Percentiles rank a stretch among this genome's conserved stretches.
phyloP scores from a whole-genome alignment of 208 protist genomes.

The Spongospora subterranea region DNA sequence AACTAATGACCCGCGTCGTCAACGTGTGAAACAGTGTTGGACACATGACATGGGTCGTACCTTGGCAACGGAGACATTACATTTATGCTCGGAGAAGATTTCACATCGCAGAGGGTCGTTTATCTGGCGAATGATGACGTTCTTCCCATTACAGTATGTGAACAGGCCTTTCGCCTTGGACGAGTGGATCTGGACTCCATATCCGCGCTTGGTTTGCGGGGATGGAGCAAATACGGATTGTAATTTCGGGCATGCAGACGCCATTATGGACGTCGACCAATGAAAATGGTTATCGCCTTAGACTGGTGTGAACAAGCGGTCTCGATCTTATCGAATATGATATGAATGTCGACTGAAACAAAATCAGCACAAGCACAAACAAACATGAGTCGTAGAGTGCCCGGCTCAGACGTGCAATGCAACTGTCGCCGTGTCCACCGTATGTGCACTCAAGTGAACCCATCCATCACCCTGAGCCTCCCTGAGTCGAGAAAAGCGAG shows the following conservation, averaged over 20 bases:
- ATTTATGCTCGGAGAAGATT: constrained; percentile 48
- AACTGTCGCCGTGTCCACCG: no score
- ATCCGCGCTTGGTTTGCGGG: neutral
- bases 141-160: constrained; percentile 35
- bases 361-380: no score
- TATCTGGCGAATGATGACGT: constrained; percentile 4
- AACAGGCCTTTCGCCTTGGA: neutral
- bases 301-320: no score
- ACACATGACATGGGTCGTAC: neutral
- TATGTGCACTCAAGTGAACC: no score
- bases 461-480: no score
- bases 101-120: neutral
- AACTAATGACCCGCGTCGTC: neutral
- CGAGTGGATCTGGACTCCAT: neutral
- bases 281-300: no score
- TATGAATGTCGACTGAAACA: no score
- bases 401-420: no score
- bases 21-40: neutral
- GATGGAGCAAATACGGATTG: neutral
- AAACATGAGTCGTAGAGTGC: no score
- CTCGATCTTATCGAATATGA: no score
- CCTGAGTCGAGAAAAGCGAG: no score
- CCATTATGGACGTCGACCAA: neutral
- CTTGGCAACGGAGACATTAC: constrained; percentile 15
- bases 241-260: neutral